These are phyloP conservation scores for Dillenia suffruticosa DNA, from an alignment of 164 flowering plant species.

Conservation along the genomic window DNA sequence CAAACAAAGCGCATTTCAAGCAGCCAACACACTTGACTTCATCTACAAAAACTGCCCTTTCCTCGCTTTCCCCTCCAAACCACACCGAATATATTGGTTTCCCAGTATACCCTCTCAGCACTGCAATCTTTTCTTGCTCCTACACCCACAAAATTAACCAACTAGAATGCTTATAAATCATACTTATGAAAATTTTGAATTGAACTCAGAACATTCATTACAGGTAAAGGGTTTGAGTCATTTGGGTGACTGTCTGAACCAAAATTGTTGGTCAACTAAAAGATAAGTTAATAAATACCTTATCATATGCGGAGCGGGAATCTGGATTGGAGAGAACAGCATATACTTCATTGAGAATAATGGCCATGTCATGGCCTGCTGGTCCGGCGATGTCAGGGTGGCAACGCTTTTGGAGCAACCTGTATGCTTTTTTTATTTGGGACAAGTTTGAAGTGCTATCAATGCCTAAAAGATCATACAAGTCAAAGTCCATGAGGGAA, in stretches of 20 bases:
- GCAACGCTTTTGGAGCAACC: slow-evolving; percentile 80
- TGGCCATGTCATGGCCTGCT: slow-evolving; percentile 92
- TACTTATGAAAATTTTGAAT: neutral
- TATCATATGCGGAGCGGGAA: slow-evolving; percentile 67
- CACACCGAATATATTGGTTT: slow-evolving; percentile 77
- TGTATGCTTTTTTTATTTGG: slow-evolving; percentile 65
- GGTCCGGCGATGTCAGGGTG: slow-evolving; percentile 94
- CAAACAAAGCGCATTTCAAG: slow-evolving; percentile 87
- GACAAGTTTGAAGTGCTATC: slow-evolving; percentile 56
- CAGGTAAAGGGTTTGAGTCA: too few species aligned
- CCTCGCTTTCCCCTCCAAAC: slow-evolving; percentile 71
- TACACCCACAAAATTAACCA: slow-evolving; percentile 14
- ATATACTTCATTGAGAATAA: slow-evolving; percentile 81
- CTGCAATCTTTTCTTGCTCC: slow-evolving; percentile 64
- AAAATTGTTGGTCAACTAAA: too few species aligned
- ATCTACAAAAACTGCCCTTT: slow-evolving; percentile 86
- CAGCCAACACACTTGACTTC: slow-evolving; percentile 92
- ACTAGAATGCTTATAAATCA: neutral
- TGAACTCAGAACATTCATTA: slow-evolving; percentile 1
- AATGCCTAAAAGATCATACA: slow-evolving; percentile 87
- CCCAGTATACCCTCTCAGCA: slow-evolving; percentile 71
- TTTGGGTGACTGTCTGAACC: too few species aligned
- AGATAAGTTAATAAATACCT: slow-evolving; percentile 28
- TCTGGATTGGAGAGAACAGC: slow-evolving; percentile 70
- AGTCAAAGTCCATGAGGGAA: slow-evolving; percentile 49